Conservation (phyloP, 2,329 filamentous ascomycete genomes). For the Aureobasidium sp. region DNA sequence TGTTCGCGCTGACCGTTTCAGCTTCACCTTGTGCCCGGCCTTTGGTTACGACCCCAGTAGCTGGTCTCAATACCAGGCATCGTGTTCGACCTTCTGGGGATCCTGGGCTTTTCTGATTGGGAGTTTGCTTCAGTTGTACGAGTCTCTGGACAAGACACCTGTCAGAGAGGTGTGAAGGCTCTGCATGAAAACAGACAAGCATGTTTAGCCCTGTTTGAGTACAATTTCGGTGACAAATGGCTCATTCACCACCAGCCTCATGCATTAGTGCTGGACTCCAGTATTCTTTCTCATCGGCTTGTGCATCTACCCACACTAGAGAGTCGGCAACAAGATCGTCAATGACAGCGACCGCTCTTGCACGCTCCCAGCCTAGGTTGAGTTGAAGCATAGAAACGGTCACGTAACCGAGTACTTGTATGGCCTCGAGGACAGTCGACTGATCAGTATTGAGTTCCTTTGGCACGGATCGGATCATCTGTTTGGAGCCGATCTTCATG, state of each 20-base stretch:
- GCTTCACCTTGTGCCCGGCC: constrained; percentile 26
- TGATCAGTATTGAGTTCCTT: constrained; percentile 95
- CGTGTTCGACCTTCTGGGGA: constrained; percentile 19
- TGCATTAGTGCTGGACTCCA: constrained; percentile 76
- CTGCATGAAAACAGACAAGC: not conserved
- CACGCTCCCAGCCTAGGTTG: constrained; percentile 78
- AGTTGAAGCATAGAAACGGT: constrained; percentile 80
- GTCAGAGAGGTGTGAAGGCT: constrained; percentile 15
- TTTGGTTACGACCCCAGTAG: constrained; percentile 20
- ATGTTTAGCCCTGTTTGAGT: not conserved
- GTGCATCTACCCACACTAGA: constrained; percentile 88
- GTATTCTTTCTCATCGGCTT: constrained; percentile 81
- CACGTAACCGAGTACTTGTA: constrained; percentile 82
- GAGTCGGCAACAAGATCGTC: constrained; percentile 84
- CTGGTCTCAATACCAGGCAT: constrained; percentile 22
- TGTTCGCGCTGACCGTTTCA: constrained; percentile 31
- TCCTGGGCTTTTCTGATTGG: constrained; percentile 24
- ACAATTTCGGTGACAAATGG: not conserved
- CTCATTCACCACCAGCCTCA: constrained; percentile 15
- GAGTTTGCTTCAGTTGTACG: constrained; percentile 22
- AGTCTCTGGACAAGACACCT: constrained; percentile 21
- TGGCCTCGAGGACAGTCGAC: constrained; percentile 81
- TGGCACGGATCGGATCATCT: constrained; percentile 85
- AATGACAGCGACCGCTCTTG: constrained; percentile 78
- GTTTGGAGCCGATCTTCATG: constrained; percentile 70